These are phyloP conservation scores for Dalechampia spathulata DNA, from an alignment of 441 rosid species.

Conservation along the genomic window DNA sequence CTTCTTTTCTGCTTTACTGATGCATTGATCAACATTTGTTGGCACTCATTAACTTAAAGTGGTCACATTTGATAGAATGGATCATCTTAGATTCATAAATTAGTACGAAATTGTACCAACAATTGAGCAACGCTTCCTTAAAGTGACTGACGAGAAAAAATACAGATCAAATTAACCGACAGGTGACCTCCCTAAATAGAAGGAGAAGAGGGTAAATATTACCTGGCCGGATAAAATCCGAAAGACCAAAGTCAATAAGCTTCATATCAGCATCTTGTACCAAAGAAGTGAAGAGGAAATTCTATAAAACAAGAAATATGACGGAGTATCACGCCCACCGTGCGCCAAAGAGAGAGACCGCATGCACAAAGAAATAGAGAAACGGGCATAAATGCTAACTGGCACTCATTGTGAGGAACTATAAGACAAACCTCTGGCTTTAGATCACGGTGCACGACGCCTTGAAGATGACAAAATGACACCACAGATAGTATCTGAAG, in stretches of 20 bases:
- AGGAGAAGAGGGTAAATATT: constrained; percentile 10
- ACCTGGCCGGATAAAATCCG: constrained; percentile 89
- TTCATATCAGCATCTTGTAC: constrained; percentile 78
- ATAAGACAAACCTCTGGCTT: constrained; percentile 69
- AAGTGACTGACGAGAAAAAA: no score
- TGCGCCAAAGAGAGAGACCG: background rate
- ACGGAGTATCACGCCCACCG: constrained; percentile 5
- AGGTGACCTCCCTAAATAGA: background rate
- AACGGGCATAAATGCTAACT: background rate
- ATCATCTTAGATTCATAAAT: background rate
- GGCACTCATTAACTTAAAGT: background rate
- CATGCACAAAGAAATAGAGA: background rate
- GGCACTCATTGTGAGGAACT: background rate
- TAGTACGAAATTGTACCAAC: background rate
- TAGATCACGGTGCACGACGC: constrained; percentile 89
- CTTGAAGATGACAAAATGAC: constrained; percentile 95
- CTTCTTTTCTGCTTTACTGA: background rate
- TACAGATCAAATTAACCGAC: background rate
- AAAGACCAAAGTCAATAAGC: constrained; percentile 91
- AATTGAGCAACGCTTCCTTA: background rate
- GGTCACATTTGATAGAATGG: background rate
- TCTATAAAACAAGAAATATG: constrained; percentile 35
- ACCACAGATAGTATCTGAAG: constrained; percentile 75
- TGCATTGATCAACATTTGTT: background rate
- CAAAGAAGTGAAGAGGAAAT: constrained; percentile 74